Evolutionary conservation across 2,329 filamentous ascomycete genomes (phyloP).

Genomic region (Claviceps purpurea): DNA sequence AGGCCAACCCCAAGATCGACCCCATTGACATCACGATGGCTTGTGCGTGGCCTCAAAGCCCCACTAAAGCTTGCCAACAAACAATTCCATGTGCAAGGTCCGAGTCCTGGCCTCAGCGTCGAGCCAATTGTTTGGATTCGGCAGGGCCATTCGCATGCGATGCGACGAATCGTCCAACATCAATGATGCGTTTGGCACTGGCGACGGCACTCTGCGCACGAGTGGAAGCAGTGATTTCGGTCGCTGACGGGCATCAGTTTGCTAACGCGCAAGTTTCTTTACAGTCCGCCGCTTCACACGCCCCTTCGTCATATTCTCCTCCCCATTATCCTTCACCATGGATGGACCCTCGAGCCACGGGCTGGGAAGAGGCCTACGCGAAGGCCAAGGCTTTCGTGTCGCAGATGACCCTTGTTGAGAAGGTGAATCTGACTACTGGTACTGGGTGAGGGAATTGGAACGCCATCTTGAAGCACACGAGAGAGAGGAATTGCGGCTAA

Average conservation of each 20-base stretch:
- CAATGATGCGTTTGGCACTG: background rate
- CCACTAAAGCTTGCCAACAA: background rate
- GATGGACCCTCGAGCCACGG: slow-evolving; percentile 57
- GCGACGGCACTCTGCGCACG: background rate
- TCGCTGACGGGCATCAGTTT: background rate
- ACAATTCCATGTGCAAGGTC: background rate
- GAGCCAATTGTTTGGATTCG: background rate
- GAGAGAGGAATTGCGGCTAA: background rate
- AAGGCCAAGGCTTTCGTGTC: slow-evolving; percentile 70
- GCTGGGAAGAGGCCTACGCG: slow-evolving; percentile 63
- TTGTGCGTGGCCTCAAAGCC: background rate
- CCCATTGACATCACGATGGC: background rate
- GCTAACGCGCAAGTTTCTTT: slow-evolving; percentile 12
- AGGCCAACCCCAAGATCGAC: background rate
- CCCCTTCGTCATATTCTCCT: slow-evolving; percentile 25
- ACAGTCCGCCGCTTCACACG: slow-evolving; percentile 10
- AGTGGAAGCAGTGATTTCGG: background rate
- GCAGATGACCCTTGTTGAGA: slow-evolving; percentile 71
- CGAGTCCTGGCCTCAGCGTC: background rate
- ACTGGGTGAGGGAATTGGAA: slow-evolving; percentile 45
- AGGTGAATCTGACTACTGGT: slow-evolving; percentile 91
- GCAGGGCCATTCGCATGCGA: background rate
- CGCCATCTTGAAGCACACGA: slow-evolving; percentile 5
- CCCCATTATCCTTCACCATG: slow-evolving; percentile 80
- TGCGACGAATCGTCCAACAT: background rate